These are phyloP conservation scores for Saccharomycopsis synnaedendra DNA, from an alignment of 805 yeast species.

Conservation along the genomic window DNA sequence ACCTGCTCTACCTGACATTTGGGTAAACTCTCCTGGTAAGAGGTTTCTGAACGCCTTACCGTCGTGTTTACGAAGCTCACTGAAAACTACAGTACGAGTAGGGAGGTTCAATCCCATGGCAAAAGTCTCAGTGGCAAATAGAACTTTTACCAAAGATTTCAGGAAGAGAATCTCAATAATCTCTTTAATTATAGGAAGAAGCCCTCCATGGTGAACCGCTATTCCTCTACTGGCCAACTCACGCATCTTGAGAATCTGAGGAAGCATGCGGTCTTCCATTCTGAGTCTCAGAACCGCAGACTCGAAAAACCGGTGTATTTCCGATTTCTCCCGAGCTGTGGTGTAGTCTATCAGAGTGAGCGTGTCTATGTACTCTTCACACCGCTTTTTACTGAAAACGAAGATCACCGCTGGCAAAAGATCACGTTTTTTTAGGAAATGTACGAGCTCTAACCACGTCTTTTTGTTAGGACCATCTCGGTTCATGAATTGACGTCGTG, in stretches of 20 bases:
- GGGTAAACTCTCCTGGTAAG: slow-evolving; percentile 94
- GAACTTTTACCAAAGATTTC: slow-evolving; percentile 71
- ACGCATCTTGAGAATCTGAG: slow-evolving; percentile 77
- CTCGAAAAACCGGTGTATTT: slow-evolving; percentile 87
- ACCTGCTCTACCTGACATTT: slow-evolving; percentile 99
- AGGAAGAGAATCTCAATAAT: slow-evolving; percentile 88
- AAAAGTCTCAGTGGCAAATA: slow-evolving; percentile 96
- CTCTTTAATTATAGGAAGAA: slow-evolving; percentile 87
- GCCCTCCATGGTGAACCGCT: slow-evolving; percentile 93
- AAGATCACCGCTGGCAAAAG: slow-evolving; percentile 88
- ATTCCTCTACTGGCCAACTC: slow-evolving; percentile 83
- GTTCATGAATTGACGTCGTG: slow-evolving; percentile 24
- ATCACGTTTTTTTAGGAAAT: slow-evolving; percentile 51
- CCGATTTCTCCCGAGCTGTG: slow-evolving; percentile 76
- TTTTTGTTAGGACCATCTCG: slow-evolving; percentile 67
- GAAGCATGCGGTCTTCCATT: slow-evolving; percentile 85
- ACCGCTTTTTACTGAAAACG: slow-evolving; percentile 86
- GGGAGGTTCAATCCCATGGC: slow-evolving; percentile 98
- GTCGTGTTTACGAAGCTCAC: slow-evolving; percentile 80
- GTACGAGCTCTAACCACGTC: slow-evolving; percentile 67
- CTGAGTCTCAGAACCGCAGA: slow-evolving; percentile 78
- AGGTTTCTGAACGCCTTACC: slow-evolving; percentile 74
- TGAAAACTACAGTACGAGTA: slow-evolving; percentile 89
- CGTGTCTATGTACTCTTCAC: slow-evolving; percentile 87
- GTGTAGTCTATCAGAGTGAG: slow-evolving; percentile 68